Percentiles rank a stretch among this genome's conserved stretches.
Conservation (phyloP, 495 filamentous ascomycete genomes). For the Penicillium coprophilum region DNA sequence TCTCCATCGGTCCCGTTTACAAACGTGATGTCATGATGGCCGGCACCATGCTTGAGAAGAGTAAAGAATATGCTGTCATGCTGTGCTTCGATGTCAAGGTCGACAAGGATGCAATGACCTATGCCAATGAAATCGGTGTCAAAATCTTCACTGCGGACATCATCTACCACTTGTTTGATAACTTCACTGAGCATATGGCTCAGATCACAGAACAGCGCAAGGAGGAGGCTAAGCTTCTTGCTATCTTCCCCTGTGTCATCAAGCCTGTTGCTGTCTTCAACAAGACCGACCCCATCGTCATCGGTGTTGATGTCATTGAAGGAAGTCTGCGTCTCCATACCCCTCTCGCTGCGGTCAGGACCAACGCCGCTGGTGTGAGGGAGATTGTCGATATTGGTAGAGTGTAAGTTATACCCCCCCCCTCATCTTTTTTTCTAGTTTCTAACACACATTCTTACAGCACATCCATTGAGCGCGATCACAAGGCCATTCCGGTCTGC, state of each 20-base stretch:
- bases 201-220: constrained; percentile 83
- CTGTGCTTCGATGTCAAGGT: constrained; percentile 99
- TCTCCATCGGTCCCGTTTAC: constrained; percentile 96
- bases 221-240: constrained; percentile 90
- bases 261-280: constrained; percentile 92
- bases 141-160: constrained; percentile 99
- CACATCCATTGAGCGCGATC: constrained; percentile 92
- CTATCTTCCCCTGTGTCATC: constrained; percentile 95
- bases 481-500: constrained; percentile 86
- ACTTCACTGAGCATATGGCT: constrained; percentile 92
- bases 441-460: constrained; percentile 42
- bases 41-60: constrained; percentile 95
- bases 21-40: constrained; percentile 98
- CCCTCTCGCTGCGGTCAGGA: constrained; percentile 81
- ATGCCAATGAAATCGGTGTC: constrained; percentile 91
- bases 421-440: background rate
- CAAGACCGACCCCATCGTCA: constrained; percentile 93
- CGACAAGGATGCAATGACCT: constrained; percentile 89
- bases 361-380: constrained; percentile 71
- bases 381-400: constrained; percentile 82
- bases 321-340: constrained; percentile 82
- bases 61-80: constrained; percentile 96
- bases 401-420: constrained; percentile 70
- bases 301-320: constrained; percentile 93
- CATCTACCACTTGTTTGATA: constrained; percentile 98